Evolutionary conservation across 176 grass and related monocot genomes (phyloP), one percentile per base, ranked within the genome.

Genomic region (Areca catechu): DNA sequence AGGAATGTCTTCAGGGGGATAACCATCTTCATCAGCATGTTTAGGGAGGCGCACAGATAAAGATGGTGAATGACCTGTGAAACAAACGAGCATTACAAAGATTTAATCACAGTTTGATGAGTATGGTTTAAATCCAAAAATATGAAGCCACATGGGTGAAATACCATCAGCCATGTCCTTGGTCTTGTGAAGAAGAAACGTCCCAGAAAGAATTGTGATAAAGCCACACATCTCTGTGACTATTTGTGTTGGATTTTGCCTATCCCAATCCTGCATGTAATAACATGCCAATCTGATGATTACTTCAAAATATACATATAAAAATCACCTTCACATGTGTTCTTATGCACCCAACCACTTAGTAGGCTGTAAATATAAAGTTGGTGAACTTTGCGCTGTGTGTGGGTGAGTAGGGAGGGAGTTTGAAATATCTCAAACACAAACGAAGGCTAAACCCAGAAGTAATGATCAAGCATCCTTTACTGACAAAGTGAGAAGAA

Each of bases 181-280:
- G 49, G 82, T 86, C 75, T 83, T 86, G 61, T 91, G 87, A 54
- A 91, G 87, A 2, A 91, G 76, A 74, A 91, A 91, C 2, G 82
- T 86, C n/a, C 87, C 87, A 24, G 82, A 82, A 66, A 91, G 76
- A 64, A 91, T 91, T 0, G 87, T 91, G 27, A 91, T 75, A 62
- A 91, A 83, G 47, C 82, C 87, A 37, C 79, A 91, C 72, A 80
- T 86, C 67, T 91, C 82, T 22, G 88, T 91, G 23, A 83, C 79
- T 22, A 91, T 91, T 76, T 91, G 88, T 17, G 82, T 91, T 0
- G 76, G 82, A 81, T 91, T 91, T 77, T 91, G 79, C 47, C 87
- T 61, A 62, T 86, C 87, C 76, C 79, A 91, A 57, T 91, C 87
- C 82, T 86, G 59, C 16, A 24, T 4, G 48, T 43, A 21, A 51